Base-by-base conservation (phyloP, 2,329 filamentous ascomycete genomes). In the Alternaria gansuensis region DNA sequence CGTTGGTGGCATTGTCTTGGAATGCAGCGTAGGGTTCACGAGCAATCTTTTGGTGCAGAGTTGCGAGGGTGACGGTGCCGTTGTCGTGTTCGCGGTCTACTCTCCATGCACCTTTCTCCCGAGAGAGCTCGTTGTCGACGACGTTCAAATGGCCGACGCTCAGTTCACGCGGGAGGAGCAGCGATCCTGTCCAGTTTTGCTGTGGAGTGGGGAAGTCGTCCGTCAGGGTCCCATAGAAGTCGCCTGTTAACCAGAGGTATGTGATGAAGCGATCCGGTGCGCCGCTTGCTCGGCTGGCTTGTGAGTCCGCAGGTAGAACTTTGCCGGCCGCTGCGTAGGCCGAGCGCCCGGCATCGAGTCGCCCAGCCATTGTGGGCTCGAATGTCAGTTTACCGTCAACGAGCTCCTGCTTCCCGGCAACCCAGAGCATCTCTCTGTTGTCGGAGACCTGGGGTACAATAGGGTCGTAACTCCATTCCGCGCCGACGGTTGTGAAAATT, bases 241-340 rank as follows among this genome's bases (percentile, higher is more conserved):
- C 72, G n/a, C 78, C 79, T 3, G 78, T 81, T 39, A 82, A 64
- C 80, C 80, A 82, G 1, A 81, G 21, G 52, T 79, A 80, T 5
- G 70, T 69, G 46, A 82, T 74, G 60, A 79, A 81, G 4, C 79
- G 75, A 58, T 82, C 78, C 2, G 79, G 76, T 0, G 78, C 75
- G 21, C 73, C 77, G 40, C 76, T 79, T 54, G 72, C 75, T 41
- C 67, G 59, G 6, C 78, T 79, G 2, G 78, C 76, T 52, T 74
- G 63, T 1, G 79, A 80, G 7, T 73, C 72, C 0, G 78, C 71
- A 1, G 77, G 77, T 0, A 82, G 56, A 11, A 74, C 62, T 62
- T 82, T 81, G 3, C 80, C 80, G 13, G 79, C 78, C 3, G 79
- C 79, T 10, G 80, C 80, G 59, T 82, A 81, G 4, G 79, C 78